Evolutionary conservation across 2,329 filamentous ascomycete genomes (phyloP).

Genomic region (Elsinoe perseae): DNA sequence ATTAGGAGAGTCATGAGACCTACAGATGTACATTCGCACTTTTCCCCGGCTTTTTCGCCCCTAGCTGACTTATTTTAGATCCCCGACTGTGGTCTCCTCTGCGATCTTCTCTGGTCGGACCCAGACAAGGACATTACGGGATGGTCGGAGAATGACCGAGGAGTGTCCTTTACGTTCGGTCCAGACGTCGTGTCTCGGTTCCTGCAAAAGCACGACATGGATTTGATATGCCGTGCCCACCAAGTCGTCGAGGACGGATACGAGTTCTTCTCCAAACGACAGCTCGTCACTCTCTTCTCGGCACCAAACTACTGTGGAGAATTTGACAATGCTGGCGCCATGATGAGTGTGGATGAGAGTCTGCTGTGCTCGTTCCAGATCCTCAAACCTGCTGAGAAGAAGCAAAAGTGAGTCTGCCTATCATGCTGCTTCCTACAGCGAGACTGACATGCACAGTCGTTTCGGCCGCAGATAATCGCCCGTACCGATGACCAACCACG

Average conservation of each 20-base stretch:
- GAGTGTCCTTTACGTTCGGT: constrained; percentile 97
- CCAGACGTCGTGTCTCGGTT: constrained; percentile 96
- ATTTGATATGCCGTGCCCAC: constrained; percentile 96
- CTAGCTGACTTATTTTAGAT: constrained; percentile 53
- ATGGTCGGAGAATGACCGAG: constrained; percentile 98
- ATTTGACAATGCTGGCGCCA: constrained; percentile 97
- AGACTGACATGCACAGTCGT: constrained; percentile 17
- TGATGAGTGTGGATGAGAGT: constrained; percentile 99
- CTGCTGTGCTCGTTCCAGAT: constrained; percentile 99
- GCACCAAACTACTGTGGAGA: constrained; percentile 99
- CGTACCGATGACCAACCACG: not conserved
- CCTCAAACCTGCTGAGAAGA: constrained; percentile 99
- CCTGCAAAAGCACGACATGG: constrained; percentile 99
- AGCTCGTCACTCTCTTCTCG: constrained; percentile 94
- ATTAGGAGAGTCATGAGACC: constrained; percentile 98
- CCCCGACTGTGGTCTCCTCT: constrained; percentile 92
- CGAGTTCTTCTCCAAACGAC: constrained; percentile 98
- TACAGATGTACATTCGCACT: constrained; percentile 73
- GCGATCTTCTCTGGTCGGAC: constrained; percentile 96
- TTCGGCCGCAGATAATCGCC: constrained; percentile 19
- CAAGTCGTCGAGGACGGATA: constrained; percentile 99
- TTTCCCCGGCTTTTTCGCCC: constrained; percentile 9
- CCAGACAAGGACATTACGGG: constrained; percentile 98
- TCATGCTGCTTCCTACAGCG: not conserved
- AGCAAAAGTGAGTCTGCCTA: constrained; percentile 82